Evolutionary conservation across 208 protist genomes (phyloP).

Genomic region (Angomonas ambiguus): DNA sequence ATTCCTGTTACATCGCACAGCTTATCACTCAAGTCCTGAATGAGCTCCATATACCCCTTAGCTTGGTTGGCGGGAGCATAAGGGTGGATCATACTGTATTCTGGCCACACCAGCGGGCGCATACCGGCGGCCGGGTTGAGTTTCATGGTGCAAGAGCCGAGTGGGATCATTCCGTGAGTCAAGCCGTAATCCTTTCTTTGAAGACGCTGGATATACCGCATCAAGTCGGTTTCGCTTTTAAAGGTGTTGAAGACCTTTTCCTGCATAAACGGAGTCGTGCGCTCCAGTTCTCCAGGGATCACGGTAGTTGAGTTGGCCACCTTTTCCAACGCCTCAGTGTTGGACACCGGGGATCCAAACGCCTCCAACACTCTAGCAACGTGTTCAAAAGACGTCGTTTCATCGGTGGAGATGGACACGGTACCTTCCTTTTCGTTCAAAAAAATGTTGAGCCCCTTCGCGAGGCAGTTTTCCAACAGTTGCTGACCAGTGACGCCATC

Average conservation of each 20-base stretch:
- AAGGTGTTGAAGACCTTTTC: slow-evolving; percentile 95
- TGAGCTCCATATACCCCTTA: slow-evolving; percentile 73
- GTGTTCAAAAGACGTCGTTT: slow-evolving; percentile 86
- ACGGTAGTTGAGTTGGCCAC: slow-evolving; percentile 36
- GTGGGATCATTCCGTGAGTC: slow-evolving; percentile 94
- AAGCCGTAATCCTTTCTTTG: slow-evolving; percentile 94
- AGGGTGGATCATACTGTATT: slow-evolving; percentile 93
- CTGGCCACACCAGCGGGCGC: slow-evolving; percentile 93
- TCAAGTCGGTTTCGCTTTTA: slow-evolving; percentile 95
- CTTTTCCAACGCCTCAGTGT: slow-evolving; percentile 33
- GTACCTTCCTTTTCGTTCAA: slow-evolving; percentile 38
- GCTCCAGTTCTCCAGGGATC: slow-evolving; percentile 44
- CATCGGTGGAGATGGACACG: slow-evolving; percentile 92
- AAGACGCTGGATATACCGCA: slow-evolving; percentile 96
- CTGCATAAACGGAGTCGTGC: slow-evolving; percentile 83
- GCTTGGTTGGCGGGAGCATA: slow-evolving; percentile 93
- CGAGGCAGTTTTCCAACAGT: slow-evolving; percentile 49
- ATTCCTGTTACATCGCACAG: slow-evolving; percentile 95
- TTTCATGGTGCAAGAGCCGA: slow-evolving; percentile 99
- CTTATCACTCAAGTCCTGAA: slow-evolving; percentile 77
- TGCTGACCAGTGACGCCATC: slow-evolving; percentile 41
- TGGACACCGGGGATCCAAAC: slow-evolving; percentile 54
- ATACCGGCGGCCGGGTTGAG: slow-evolving; percentile 96
- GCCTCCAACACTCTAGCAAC: slow-evolving; percentile 71
- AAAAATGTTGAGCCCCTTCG: slow-evolving; percentile 91